Conservation (phyloP, 441 rosid genomes). For the Adansonia madagascariensis region DNA sequence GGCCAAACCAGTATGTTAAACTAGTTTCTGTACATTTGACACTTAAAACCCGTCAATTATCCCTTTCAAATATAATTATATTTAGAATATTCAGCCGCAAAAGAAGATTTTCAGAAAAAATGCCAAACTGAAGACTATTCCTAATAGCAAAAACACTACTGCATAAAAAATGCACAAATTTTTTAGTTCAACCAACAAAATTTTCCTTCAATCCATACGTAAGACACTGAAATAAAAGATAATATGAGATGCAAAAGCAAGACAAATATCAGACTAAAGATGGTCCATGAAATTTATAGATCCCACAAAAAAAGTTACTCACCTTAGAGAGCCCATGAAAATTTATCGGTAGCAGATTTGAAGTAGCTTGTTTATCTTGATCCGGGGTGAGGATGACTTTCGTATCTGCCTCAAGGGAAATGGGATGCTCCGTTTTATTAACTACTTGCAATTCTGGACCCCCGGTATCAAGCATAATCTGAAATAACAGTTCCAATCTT, state of each 20-base stretch:
- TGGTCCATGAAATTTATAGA: neutral
- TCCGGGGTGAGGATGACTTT: constrained; percentile 58
- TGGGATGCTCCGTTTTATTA: constrained; percentile 45
- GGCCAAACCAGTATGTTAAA: constrained; percentile 22
- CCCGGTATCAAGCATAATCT: constrained; percentile 55
- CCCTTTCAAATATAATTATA: neutral
- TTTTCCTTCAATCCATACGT: neutral
- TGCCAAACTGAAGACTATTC: neutral
- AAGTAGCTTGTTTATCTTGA: constrained; percentile 57
- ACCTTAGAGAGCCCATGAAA: constrained; percentile 60
- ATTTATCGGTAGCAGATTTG: constrained; percentile 59
- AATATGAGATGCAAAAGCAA: constrained; percentile 6
- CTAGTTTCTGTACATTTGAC: constrained; percentile 6
- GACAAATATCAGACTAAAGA: neutral
- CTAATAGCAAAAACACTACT: neutral
- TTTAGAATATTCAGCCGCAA: neutral
- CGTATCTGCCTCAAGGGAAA: constrained; percentile 51
- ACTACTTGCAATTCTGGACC: constrained; percentile 58
- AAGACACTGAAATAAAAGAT: neutral
- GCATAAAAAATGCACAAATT: neutral
- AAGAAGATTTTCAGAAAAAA: neutral
- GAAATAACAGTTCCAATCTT: constrained; percentile 16
- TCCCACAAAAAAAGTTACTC: neutral
- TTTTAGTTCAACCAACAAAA: constrained; percentile 16
- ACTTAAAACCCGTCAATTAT: neutral